Conservation (phyloP, 306 rosid species). For the Rubus parviflorus region DNA sequence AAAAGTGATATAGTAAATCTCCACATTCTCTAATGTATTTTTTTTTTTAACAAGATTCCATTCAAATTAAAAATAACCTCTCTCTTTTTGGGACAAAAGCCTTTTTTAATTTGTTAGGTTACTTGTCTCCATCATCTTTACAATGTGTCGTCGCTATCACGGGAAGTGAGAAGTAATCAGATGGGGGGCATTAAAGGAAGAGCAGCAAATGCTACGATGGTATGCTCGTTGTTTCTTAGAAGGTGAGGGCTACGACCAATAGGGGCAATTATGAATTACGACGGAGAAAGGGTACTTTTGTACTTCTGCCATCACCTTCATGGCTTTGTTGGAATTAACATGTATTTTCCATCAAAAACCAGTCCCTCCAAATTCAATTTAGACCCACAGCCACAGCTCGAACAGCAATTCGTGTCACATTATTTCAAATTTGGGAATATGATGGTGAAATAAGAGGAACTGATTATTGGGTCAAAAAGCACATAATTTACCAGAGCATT, state of each 20-base stretch:
- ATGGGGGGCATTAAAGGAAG: slow-evolving; percentile 16
- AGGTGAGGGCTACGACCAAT: slow-evolving; percentile 16
- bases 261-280: slow-evolving; percentile 11
- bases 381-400: neutral
- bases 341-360: neutral
- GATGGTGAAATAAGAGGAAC: neutral
- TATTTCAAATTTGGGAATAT: neutral
- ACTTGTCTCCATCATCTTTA: neutral
- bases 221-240: slow-evolving; percentile 15
- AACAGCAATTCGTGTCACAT: neutral
- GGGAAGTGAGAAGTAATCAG: neutral
- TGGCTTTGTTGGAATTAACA: slow-evolving; percentile 15
- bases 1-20: too few species aligned
- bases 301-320: slow-evolving; percentile 12
- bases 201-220: neutral
- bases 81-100: too few species aligned
- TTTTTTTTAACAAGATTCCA: too few species aligned
- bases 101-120: neutral
- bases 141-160: neutral
- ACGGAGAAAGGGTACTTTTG: slow-evolving; percentile 8
- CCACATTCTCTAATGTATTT: too few species aligned
- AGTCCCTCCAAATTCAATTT: neutral
- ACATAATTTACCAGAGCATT: neutral
- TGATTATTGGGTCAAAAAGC: neutral
- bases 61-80: too few species aligned